Conservation (phyloP, 768 basidiomycete species). For the Phaeotremella skinneri region DNA sequence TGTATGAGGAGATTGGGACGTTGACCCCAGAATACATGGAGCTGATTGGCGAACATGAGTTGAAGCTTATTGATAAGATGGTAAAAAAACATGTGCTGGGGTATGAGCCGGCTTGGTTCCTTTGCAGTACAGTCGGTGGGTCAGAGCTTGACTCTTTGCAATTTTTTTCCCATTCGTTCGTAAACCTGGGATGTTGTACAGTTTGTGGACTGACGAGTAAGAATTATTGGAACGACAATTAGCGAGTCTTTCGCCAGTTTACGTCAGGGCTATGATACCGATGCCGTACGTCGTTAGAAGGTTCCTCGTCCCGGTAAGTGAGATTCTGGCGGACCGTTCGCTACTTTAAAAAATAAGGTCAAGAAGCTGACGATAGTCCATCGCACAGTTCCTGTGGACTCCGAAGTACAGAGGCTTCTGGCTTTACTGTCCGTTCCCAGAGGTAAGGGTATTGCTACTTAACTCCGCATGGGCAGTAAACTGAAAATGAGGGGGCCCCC, state of each 20-base stretch:
- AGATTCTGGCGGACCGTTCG: background rate
- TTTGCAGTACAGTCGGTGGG: slow-evolving; percentile 19
- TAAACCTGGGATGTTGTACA: background rate
- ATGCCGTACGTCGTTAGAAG: slow-evolving; percentile 19
- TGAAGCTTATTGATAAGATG: slow-evolving; percentile 7
- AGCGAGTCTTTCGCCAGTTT: background rate
- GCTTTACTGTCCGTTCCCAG: slow-evolving; percentile 17
- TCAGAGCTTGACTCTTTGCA: background rate
- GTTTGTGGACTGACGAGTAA: background rate
- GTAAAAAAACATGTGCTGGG: slow-evolving; percentile 8
- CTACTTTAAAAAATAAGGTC: background rate
- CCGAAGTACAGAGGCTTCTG: slow-evolving; percentile 18
- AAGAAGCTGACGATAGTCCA: background rate
- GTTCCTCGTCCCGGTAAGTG: slow-evolving; percentile 21
- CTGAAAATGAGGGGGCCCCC: background rate
- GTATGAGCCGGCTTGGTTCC: slow-evolving; percentile 26
- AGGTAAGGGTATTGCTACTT: slow-evolving; percentile 20
- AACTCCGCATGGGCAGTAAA: background rate
- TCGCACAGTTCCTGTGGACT: slow-evolving; percentile 14
- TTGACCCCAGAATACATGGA: slow-evolving; percentile 17
- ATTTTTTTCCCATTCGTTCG: background rate
- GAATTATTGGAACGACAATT: background rate
- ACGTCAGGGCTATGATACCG: slow-evolving; percentile 11
- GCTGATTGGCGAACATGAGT: slow-evolving; percentile 9
- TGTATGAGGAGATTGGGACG: slow-evolving; percentile 22